Evolutionary conservation across 2,329 filamentous ascomycete genomes (phyloP), one percentile per base, ranked within the genome.

Genomic region (Fusarium sarcochroum): DNA sequence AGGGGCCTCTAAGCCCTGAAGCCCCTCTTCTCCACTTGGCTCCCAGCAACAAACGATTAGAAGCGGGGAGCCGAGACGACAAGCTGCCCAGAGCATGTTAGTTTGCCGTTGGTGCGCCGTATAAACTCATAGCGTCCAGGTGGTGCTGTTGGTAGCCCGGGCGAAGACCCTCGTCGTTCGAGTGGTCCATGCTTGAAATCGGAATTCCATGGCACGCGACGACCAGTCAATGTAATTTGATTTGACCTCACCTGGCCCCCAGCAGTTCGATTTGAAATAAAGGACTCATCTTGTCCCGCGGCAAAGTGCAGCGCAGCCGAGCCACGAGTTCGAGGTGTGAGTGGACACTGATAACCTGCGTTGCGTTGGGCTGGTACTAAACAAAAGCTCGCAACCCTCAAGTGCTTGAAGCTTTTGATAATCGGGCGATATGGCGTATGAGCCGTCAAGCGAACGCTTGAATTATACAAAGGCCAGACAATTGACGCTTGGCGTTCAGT

Each of bases 61-160:
- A 60, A 69, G 64, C 70, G 70, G 70, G 67, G 70, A 71, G 68
- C 55, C 59, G 59, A 68, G 54, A 53, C 54, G 58, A 58, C 50
- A 48, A 67, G 51, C 60, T 54, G 23, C 41, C 55, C 54, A 69
- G 62, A 58, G 70, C 51, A 38, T 49, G 34, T 70, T 73, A 73
- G 69, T 63, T 64, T 61, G 63, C 68, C 59, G 67, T 66, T 72
- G 69, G 63, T 49, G 50, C 57, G 34, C 61, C 58, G 58, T 60
- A 60, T 55, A 65, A 53, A 61, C 55, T 46, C 38, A 57, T 67
- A 53, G 65, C 66, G 66, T 49, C 44, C 55, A 55, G 38, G 53
- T 56, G 27, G 27, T 30, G 27, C 27, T 30, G 27, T 30, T 30
- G 27, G 27, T 30, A 30, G 27, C 27, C 10, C 27, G 27, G 27